Conservation (phyloP, 768 basidiomycete genomes). For the Rhodosporidiobolus sp. region DNA sequence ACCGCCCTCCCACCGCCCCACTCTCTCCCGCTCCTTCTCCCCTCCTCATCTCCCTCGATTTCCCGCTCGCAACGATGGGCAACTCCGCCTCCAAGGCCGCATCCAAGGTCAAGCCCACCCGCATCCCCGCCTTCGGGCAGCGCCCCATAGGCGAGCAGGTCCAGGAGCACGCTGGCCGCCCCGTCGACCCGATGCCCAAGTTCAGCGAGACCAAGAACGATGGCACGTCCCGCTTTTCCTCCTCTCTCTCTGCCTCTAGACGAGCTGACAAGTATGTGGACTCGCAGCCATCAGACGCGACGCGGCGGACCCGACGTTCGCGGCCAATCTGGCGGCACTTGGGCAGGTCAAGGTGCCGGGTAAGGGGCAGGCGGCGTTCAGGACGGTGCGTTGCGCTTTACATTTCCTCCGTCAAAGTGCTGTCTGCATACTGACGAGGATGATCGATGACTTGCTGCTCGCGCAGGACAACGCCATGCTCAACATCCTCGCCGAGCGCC, state of each 20-base stretch:
- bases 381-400: neutral
- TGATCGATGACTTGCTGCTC: neutral
- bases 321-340: slow-evolving; percentile 62
- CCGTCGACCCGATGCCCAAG: neutral
- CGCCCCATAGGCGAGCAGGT: slow-evolving; percentile 4
- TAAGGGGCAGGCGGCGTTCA: slow-evolving; percentile 15
- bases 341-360: slow-evolving; percentile 66
- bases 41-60: neutral
- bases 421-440: neutral
- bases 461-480: slow-evolving; percentile 48
- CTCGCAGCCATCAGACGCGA: slow-evolving; percentile 61
- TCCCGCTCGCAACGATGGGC: slow-evolving; percentile 12
- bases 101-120: slow-evolving; percentile 2
- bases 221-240: neutral
- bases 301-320: slow-evolving; percentile 67
- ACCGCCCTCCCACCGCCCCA: neutral
- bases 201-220: slow-evolving; percentile 56
- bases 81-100: slow-evolving; percentile 31
- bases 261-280: neutral
- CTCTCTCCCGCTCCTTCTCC: neutral
- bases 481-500: slow-evolving; percentile 58
- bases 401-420: neutral
- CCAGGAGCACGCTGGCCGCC: neutral
- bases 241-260: neutral
- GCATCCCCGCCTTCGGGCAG: slow-evolving; percentile 1